Percentiles rank a stretch among this genome's conserved stretches.
These are phyloP conservation scores for Argentina anserina DNA, from an alignment of 306 rosid species.

Conservation along the genomic window DNA sequence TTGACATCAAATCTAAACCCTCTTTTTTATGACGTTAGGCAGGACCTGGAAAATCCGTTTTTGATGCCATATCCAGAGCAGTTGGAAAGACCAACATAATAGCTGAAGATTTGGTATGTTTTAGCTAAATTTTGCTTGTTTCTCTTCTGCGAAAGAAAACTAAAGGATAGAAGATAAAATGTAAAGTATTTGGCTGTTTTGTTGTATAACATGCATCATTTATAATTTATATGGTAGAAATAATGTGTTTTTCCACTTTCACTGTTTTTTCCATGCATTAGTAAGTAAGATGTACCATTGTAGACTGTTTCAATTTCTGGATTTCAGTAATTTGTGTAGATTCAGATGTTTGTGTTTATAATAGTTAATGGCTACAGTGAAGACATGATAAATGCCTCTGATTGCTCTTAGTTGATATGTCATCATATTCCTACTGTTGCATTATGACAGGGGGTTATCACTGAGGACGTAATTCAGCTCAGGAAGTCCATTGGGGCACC, in stretches of 20 bases:
- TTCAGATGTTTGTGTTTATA: not conserved
- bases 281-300: not conserved
- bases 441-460: constrained; percentile 82
- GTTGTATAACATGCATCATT: not conserved
- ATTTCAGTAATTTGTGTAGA: constrained; percentile 1
- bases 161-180: not conserved
- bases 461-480: constrained; percentile 84
- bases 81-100: constrained; percentile 71
- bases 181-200: not conserved
- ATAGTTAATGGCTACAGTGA: not conserved
- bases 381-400: not conserved
- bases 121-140: not conserved
- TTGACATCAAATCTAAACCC: constrained; percentile 23
- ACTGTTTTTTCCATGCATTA: not conserved
- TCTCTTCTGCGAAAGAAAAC: not conserved
- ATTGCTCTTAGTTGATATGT: not conserved
- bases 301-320: not conserved
- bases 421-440: not conserved
- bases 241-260: not conserved
- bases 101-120: constrained; percentile 94
- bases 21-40: constrained; percentile 52
- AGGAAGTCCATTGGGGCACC: constrained; percentile 89
- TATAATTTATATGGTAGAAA: not conserved
- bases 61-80: constrained; percentile 66
- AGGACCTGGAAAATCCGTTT: constrained; percentile 84